Percentiles rank a stretch among this genome's conserved stretches.
Evolutionary conservation across 208 protist genomes (phyloP).

Genomic region (Herpetomonas samuelpessoai): DNA sequence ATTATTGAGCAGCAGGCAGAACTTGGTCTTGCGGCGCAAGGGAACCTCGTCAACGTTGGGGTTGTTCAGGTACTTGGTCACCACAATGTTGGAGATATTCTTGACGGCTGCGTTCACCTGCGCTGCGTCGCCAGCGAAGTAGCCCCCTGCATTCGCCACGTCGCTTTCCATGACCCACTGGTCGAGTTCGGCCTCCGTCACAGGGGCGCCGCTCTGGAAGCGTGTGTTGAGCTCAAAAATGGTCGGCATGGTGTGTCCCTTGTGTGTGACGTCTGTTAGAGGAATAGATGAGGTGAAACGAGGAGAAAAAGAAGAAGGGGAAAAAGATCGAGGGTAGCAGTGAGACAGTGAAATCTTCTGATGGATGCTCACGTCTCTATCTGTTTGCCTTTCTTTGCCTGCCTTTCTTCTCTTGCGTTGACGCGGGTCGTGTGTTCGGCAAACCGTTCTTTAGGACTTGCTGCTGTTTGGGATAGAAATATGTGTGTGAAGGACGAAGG

Average conservation of each 20-base stretch:
- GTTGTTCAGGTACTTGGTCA: slow-evolving; percentile 83
- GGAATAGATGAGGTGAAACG: background rate
- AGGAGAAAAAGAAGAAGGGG: slow-evolving; percentile 4
- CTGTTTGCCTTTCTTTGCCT: background rate
- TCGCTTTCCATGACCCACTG: slow-evolving; percentile 73
- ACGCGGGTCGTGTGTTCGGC: too few species aligned
- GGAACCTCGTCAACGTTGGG: slow-evolving; percentile 57
- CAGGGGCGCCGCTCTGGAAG: slow-evolving; percentile 29
- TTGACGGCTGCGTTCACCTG: slow-evolving; percentile 30
- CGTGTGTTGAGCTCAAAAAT: slow-evolving; percentile 38
- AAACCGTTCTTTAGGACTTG: too few species aligned
- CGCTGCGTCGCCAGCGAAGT: slow-evolving; percentile 42
- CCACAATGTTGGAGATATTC: slow-evolving; percentile 34
- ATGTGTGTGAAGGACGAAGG: too few species aligned
- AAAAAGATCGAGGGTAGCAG: background rate
- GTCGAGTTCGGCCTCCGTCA: slow-evolving; percentile 57
- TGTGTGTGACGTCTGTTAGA: background rate
- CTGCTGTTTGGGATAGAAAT: too few species aligned
- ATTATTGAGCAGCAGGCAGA: slow-evolving; percentile 88
- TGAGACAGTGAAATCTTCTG: background rate
- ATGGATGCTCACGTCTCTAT: background rate
- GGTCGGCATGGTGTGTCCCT: slow-evolving; percentile 15
- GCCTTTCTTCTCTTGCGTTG: too few species aligned
- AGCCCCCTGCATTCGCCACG: slow-evolving; percentile 35
- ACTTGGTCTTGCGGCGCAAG: slow-evolving; percentile 81